These are phyloP conservation scores for Apium graveolens DNA, from an alignment of 129 eudicot genomes.

Conservation along the genomic window DNA sequence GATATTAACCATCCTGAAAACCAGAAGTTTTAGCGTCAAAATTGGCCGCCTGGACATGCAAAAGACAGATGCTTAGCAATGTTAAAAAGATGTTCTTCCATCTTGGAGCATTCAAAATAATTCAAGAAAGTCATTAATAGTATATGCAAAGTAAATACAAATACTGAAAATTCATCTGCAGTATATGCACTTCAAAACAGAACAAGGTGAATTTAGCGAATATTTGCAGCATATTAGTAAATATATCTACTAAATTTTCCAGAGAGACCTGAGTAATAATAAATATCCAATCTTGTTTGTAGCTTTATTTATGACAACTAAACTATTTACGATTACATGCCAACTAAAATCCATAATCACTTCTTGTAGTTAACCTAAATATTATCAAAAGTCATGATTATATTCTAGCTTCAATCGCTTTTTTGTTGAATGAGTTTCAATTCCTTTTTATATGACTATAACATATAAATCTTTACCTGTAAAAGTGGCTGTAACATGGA, in stretches of 20 bases:
- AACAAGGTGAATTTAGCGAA: background rate
- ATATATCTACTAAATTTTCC: background rate
- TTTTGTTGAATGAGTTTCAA: too few species aligned
- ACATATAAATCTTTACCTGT: too few species aligned
- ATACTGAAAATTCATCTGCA: too few species aligned
- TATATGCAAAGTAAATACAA: too few species aligned
- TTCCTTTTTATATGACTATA: too few species aligned
- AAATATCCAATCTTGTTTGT: background rate
- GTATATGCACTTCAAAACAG: background rate
- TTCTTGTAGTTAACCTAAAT: too few species aligned
- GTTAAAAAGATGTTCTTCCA: background rate
- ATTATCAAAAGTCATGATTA: too few species aligned
- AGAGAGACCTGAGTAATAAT: background rate
- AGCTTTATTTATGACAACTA: background rate
- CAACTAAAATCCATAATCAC: too few species aligned
- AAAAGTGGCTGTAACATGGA: too few species aligned
- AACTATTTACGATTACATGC: background rate
- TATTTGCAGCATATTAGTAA: background rate
- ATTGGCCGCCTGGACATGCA: slow-evolving; percentile 59
- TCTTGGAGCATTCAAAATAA: background rate
- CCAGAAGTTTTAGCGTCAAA: slow-evolving; percentile 57
- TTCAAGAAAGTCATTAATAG: too few species aligned
- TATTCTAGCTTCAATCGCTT: too few species aligned
- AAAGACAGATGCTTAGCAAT: slow-evolving; percentile 10
- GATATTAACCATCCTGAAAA: slow-evolving; percentile 47